Conservation (phyloP, 768 basidiomycete genomes). For the Epithele typhae region DNA sequence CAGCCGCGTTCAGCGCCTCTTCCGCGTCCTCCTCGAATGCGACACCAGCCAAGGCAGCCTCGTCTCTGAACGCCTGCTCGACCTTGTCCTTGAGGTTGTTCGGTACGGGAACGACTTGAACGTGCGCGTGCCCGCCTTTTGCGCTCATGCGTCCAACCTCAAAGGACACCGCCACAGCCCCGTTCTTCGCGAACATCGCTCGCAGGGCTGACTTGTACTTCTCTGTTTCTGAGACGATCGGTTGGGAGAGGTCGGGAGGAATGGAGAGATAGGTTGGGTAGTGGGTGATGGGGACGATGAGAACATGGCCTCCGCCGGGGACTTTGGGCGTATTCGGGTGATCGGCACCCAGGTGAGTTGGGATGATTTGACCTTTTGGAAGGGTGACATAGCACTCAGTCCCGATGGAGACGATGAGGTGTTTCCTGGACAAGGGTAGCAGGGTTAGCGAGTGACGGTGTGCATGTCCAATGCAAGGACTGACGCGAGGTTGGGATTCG, state of each 20-base stretch:
- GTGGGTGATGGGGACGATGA: conserved; percentile 92
- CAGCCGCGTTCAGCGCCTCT: conserved; percentile 48
- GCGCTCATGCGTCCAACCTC: conserved; percentile 82
- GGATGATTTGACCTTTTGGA: conserved; percentile 93
- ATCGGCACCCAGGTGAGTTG: conserved; percentile 58
- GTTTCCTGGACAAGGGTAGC: no score
- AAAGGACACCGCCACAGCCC: conserved; percentile 69
- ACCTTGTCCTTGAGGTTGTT: conserved; percentile 55
- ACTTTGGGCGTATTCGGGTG: conserved; percentile 42
- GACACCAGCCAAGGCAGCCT: conserved; percentile 62
- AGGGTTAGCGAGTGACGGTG: no score
- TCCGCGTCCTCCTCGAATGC: conserved; percentile 74
- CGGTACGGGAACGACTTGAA: conserved; percentile 83
- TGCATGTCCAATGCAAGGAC: conserved; percentile 23
- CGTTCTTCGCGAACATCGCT: conserved; percentile 66
- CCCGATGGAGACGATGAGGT: conserved; percentile 93
- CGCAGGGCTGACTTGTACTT: conserved; percentile 79
- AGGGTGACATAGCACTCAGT: conserved; percentile 90
- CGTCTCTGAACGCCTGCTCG: conserved; percentile 66
- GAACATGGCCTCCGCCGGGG: conserved; percentile 94
- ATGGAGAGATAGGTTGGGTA: conserved; percentile 85
- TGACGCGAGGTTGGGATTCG: conserved; percentile 86
- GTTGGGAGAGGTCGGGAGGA: conserved; percentile 67
- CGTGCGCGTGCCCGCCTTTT: conserved; percentile 92
- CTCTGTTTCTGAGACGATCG: conserved; percentile 79